These are phyloP conservation scores for Penicillium vulpinum DNA, from an alignment of 2,329 filamentous ascomycete genomes.

Conservation along the genomic window DNA sequence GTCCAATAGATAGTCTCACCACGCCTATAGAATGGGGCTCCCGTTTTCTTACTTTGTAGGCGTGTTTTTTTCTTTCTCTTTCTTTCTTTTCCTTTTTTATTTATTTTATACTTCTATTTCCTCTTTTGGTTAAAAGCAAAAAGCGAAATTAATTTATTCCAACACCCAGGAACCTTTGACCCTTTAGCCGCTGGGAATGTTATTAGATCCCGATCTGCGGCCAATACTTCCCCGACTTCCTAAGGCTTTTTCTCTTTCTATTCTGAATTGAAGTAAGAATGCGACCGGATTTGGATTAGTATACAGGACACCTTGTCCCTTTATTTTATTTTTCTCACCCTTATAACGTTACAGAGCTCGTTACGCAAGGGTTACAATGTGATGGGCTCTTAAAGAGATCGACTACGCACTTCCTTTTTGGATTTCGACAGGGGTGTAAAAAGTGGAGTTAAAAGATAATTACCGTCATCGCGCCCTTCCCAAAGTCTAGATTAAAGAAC, in stretches of 20 bases:
- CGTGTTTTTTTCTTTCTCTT: neutral
- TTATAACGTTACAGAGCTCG: slow-evolving; percentile 12
- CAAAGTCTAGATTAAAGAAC: slow-evolving; percentile 16
- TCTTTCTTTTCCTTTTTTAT: neutral
- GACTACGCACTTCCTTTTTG: slow-evolving; percentile 16
- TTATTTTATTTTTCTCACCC: neutral
- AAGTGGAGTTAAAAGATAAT: slow-evolving; percentile 19
- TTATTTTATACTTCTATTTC: neutral
- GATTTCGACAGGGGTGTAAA: slow-evolving; percentile 14
- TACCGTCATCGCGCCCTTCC: slow-evolving; percentile 19
- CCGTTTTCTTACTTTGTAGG: neutral
- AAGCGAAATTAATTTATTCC: neutral
- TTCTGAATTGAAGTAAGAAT: slow-evolving; percentile 18
- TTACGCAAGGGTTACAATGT: slow-evolving; percentile 31
- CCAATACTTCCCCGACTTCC: slow-evolving; percentile 16
- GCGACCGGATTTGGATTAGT: neutral
- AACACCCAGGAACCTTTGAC: slow-evolving; percentile 20
- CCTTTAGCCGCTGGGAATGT: slow-evolving; percentile 20
- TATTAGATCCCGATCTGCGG: slow-evolving; percentile 12
- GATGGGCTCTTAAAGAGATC: slow-evolving; percentile 15
- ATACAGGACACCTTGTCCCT: slow-evolving; percentile 1
- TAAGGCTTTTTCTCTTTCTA: neutral
- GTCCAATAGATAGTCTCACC: neutral
- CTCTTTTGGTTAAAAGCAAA: neutral
- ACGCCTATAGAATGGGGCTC: neutral